Percentiles rank a stretch among this genome's conserved stretches.
Conservation (phyloP, 768 basidiomycete species). For the Trametes cinnabarina region DNA sequence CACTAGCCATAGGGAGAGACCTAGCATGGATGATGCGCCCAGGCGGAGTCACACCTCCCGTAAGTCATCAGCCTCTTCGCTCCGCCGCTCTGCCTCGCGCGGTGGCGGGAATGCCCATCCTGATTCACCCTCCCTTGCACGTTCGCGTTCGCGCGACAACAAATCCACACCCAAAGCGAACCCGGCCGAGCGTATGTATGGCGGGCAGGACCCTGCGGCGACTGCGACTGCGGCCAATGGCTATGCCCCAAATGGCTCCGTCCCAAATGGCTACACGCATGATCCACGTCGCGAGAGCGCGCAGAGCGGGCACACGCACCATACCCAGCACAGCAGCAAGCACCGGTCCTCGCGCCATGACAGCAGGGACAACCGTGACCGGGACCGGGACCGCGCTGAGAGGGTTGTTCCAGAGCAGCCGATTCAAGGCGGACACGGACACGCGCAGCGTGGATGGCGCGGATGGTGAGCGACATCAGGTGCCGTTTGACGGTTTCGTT, state of each 20-base stretch:
- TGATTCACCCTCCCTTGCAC: background rate
- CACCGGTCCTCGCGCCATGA: slow-evolving; percentile 1
- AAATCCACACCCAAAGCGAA: background rate
- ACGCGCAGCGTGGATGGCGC: slow-evolving; percentile 17
- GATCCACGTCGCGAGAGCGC: slow-evolving; percentile 5
- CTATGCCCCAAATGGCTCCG: background rate
- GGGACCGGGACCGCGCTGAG: background rate
- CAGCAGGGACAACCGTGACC: slow-evolving; percentile 1
- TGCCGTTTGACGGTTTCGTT: slow-evolving; percentile 7
- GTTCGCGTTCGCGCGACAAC: background rate
- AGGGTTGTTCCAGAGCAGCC: background rate
- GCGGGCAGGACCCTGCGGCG: background rate
- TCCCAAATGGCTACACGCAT: background rate
- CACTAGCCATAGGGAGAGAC: slow-evolving; percentile 2
- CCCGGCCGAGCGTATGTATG: background rate
- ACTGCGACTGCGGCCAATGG: background rate
- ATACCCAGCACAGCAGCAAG: background rate
- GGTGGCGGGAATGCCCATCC: background rate
- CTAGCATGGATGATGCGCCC: slow-evolving; percentile 5
- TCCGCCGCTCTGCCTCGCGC: background rate
- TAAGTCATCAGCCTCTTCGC: background rate
- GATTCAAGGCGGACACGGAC: background rate
- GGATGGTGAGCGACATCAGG: slow-evolving; percentile 21
- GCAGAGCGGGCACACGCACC: slow-evolving; percentile 2
- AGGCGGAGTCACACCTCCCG: slow-evolving; percentile 6